Percentiles rank a stretch among this genome's conserved stretches.
These are phyloP conservation scores for Pogostemon cablin DNA, from an alignment of 257 asterid species.

Conservation along the genomic window DNA sequence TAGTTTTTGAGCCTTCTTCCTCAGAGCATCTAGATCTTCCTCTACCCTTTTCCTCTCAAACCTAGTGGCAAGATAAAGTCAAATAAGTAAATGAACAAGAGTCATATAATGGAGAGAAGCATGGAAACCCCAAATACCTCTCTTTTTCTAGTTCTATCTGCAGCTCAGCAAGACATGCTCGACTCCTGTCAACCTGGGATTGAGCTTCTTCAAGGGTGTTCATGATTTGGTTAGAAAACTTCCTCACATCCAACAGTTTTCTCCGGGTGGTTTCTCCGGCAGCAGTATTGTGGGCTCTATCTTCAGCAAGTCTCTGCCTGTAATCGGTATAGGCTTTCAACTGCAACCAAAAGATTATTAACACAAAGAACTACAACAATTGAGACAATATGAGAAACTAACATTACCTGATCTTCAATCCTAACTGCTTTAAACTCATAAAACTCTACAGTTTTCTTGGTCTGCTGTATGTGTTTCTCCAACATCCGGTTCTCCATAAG, in stretches of 20 bases:
- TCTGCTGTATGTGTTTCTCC: conserved; percentile 67
- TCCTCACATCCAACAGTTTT: conserved; percentile 57
- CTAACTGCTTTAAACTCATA: conserved; percentile 66
- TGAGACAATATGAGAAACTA: conserved; percentile 15
- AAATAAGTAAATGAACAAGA: conserved; percentile 19
- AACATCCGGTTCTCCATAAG: conserved; percentile 63
- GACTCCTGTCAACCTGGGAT: conserved; percentile 62
- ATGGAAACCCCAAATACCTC: conserved; percentile 51
- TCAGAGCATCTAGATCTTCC: conserved; percentile 73
- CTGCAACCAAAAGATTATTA: conserved; percentile 58
- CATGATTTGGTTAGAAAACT: conserved; percentile 56
- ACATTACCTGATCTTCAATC: conserved; percentile 86
- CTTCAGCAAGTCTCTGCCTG: conserved; percentile 72
- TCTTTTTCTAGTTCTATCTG: conserved; percentile 91
- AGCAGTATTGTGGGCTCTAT: conserved; percentile 55
- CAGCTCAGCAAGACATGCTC: conserved; percentile 64
- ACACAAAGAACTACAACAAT: conserved; percentile 24
- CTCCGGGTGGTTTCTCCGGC: conserved; percentile 65
- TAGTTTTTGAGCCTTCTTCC: conserved; percentile 64
- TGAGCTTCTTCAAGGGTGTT: conserved; percentile 72
- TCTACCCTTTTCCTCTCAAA: conserved; percentile 85
- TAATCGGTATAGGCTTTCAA: conserved; percentile 73
- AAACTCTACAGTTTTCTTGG: conserved; percentile 60
- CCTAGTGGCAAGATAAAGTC: conserved; percentile 40
- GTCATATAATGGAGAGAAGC: not conserved